Percentiles rank a stretch among this genome's conserved stretches.
phyloP scores from a whole-genome alignment of 2,329 filamentous ascomycete genomes.

The Stagonosporopsis cucurbitacearum region DNA sequence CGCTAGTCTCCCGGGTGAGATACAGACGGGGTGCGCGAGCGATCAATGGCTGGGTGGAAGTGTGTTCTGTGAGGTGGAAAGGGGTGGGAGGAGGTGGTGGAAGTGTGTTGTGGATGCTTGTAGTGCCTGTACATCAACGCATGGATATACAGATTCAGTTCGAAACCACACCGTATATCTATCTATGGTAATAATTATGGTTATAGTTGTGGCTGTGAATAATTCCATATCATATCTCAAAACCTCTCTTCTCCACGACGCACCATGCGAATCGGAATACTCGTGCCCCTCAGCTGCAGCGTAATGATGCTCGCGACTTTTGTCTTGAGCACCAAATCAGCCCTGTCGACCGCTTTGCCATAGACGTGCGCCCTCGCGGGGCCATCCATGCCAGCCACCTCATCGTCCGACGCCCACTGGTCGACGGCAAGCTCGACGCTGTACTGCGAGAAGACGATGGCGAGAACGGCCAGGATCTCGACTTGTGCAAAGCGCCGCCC shows the following conservation, averaged over 20 bases:
- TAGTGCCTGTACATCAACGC: too few species aligned
- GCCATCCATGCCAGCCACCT: slow-evolving; percentile 49
- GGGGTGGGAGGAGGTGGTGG: too few species aligned
- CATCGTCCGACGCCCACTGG: slow-evolving; percentile 51
- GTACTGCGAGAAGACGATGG: slow-evolving; percentile 62
- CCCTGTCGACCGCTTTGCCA: slow-evolving; percentile 64
- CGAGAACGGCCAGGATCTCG: slow-evolving; percentile 61
- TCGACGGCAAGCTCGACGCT: slow-evolving; percentile 73
- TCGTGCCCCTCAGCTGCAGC: slow-evolving; percentile 67
- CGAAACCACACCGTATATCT: too few species aligned
- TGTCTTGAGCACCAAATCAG: slow-evolving; percentile 59
- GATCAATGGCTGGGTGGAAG: too few species aligned
- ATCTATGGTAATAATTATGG: too few species aligned
- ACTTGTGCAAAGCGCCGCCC: slow-evolving; percentile 64
- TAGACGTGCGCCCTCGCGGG: slow-evolving; percentile 65
- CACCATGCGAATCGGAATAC: slow-evolving; percentile 72
- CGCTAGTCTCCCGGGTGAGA: too few species aligned
- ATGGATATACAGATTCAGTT: too few species aligned
- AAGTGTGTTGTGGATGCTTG: too few species aligned
- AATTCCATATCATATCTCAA: too few species aligned
- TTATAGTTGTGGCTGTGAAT: too few species aligned
- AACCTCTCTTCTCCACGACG: slow-evolving; percentile 75
- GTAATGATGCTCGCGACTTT: slow-evolving; percentile 71
- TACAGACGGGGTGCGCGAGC: too few species aligned
- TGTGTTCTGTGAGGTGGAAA: too few species aligned